Evolutionary conservation across 768 basidiomycete species (phyloP), one percentile per base, ranked within the genome.

Genomic region (Suillus ampliporus): DNA sequence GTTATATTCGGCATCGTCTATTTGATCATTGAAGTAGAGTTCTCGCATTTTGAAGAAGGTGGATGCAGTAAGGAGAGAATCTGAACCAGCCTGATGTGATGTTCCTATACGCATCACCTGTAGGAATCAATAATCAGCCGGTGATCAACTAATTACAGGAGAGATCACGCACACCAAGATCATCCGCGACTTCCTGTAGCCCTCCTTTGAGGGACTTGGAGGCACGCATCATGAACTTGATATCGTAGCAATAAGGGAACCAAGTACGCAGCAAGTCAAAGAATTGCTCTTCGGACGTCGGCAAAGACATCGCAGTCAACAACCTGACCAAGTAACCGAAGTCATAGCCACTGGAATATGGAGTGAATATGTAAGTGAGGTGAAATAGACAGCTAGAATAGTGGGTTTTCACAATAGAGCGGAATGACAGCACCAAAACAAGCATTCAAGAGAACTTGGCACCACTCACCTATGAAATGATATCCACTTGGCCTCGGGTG

Each of bases 281-380:
- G 80, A 99, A 99, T 6, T 85, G 84, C 65, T 92, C 90, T 78
- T 99, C 97, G 28, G 88, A 88, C 21, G 89, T 88, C 10, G 97
- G 97, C 63, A 99, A 79, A 50, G 95, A 92, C 70, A 89, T 82
- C 64, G 86, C 90, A 26, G 93, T 92, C 57, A 99, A 84, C 46
- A 99, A 85, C 75, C 97, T 97, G 76, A 99, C 88, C 69, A 99
- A 92, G 75, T 99, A 99, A 40, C 97, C 97, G 78, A 99, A 99
- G 77, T 99, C 97, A 77, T 99, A 99, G 54, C 97, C 97, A 76
- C 97, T 99, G 71, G 58, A 67, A 52, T 44, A 50, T 35, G 23
- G 35, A 43, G 11, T 41, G 52, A 54, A 60, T 40, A 53, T 3
- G n/a, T 37, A 35, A 59, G 14, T 41, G 43, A 43, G 13, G 61